A percentile compares a stretch with the other conserved stretches of the same genome.
Evolutionary conservation across 371 early-diverging fungal species (phyloP).

Genomic region (Amoeboradix gromovi): DNA sequence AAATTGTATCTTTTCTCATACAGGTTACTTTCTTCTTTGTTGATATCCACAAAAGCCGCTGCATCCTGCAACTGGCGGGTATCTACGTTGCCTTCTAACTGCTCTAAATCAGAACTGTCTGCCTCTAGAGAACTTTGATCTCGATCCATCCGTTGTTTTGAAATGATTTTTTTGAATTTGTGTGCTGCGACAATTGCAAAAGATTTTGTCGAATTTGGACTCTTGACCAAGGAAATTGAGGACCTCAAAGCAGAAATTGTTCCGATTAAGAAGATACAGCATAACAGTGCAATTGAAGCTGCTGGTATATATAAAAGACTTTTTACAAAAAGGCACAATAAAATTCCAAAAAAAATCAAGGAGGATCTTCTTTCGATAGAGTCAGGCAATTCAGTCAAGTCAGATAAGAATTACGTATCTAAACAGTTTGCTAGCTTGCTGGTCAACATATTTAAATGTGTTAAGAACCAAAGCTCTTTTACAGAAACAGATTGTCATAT

Average conservation of each 20-base stretch:
- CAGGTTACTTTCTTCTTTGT: neutral
- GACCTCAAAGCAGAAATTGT: no score
- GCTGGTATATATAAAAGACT: neutral
- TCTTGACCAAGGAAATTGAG: no score
- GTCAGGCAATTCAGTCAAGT: neutral
- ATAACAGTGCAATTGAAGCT: no score
- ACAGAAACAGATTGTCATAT: neutral
- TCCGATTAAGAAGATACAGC: no score
- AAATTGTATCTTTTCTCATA: neutral
- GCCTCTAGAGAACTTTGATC: neutral
- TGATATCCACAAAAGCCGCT: neutral
- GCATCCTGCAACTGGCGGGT: neutral
- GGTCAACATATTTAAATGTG: neutral
- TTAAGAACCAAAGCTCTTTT: neutral
- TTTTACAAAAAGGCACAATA: neutral
- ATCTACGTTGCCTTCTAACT: neutral
- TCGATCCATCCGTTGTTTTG: neutral
- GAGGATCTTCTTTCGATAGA: neutral
- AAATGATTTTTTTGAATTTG: neutral
- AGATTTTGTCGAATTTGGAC: no score
- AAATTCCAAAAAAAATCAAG: neutral
- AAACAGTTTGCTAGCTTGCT: neutral
- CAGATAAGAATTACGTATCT: neutral
- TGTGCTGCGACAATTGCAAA: neutral
- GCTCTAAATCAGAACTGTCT: neutral